Conservation (phyloP, 495 filamentous ascomycete species). For the Aspergillus campestris region DNA sequence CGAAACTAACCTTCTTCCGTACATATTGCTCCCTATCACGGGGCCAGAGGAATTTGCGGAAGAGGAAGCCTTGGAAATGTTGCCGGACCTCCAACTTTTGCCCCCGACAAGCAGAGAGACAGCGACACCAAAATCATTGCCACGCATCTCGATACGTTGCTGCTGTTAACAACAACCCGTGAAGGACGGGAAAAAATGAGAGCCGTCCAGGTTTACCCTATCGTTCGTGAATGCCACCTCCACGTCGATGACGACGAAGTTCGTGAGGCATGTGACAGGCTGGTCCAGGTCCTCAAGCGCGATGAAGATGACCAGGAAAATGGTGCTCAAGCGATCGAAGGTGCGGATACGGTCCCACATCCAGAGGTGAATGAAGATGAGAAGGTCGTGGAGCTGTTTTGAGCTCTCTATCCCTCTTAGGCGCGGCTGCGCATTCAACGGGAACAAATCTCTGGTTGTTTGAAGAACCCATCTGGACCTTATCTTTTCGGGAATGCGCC, state of each 20-base stretch:
- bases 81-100: conserved; percentile 78
- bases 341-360: too few species aligned
- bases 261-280: conserved; percentile 72
- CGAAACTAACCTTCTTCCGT: conserved; percentile 75
- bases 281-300: conserved; percentile 88
- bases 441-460: too few species aligned
- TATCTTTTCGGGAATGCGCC: not conserved
- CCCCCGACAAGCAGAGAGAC: conserved; percentile 84
- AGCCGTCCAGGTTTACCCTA: conserved; percentile 73
- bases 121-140: conserved; percentile 62
- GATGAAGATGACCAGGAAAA: conserved; percentile 48
- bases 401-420: not conserved
- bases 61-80: conserved; percentile 68
- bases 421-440: not conserved
- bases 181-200: conserved; percentile 67
- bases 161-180: conserved; percentile 70
- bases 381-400: not conserved
- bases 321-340: too few species aligned
- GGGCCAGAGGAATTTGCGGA: conserved; percentile 50
- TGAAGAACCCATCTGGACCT: not conserved
- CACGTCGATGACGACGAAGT: conserved; percentile 73
- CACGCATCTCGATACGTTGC: conserved; percentile 81
- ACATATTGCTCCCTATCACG: conserved; percentile 66
- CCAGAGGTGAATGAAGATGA: not conserved
- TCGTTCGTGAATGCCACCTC: conserved; percentile 79